A percentile compares a stretch with the other conserved stretches of the same genome.
Conservation (phyloP, 2,329 filamentous ascomycete genomes). For the Diplodia corticola region DNA sequence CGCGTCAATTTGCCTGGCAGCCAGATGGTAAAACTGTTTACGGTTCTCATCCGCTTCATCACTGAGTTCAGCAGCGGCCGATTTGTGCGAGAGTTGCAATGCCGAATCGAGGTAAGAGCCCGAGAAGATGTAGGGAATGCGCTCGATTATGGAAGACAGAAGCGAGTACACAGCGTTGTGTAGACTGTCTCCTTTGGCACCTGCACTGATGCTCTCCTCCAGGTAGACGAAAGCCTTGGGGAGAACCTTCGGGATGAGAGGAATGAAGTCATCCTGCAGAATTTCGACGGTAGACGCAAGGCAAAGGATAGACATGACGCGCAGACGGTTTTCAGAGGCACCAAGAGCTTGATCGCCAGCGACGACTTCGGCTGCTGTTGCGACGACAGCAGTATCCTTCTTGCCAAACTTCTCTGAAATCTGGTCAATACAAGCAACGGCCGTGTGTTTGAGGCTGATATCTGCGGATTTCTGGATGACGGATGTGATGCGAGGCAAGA, state of each 20-base stretch:
- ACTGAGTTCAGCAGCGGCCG: constrained; percentile 63
- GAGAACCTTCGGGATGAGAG: constrained; percentile 75
- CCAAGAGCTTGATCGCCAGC: constrained; percentile 75
- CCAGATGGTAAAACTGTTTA: constrained; percentile 67
- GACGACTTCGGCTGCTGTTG: constrained; percentile 73
- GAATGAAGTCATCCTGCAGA: constrained; percentile 80
- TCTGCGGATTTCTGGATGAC: constrained; percentile 74
- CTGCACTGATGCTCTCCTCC: constrained; percentile 58
- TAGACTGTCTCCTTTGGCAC: constrained; percentile 60
- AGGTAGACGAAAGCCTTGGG: constrained; percentile 72
- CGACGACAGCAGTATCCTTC: constrained; percentile 77
- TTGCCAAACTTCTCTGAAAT: constrained; percentile 95
- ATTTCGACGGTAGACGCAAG: constrained; percentile 88
- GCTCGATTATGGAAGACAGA: constrained; percentile 74
- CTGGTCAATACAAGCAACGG: constrained; percentile 86
- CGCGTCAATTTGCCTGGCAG: constrained; percentile 75
- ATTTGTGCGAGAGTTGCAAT: constrained; percentile 70
- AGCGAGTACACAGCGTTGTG: constrained; percentile 83
- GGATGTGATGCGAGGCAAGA: constrained; percentile 74
- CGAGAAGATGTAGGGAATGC: constrained; percentile 88
- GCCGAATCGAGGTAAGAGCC: constrained; percentile 71
- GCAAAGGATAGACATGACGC: constrained; percentile 82
- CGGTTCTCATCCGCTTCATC: constrained; percentile 66
- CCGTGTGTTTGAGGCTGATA: constrained; percentile 76
- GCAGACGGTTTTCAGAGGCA: constrained; percentile 69